Evolutionary conservation across 129 eudicot genomes (phyloP).

Genomic region (Saposhnikovia divaricata): DNA sequence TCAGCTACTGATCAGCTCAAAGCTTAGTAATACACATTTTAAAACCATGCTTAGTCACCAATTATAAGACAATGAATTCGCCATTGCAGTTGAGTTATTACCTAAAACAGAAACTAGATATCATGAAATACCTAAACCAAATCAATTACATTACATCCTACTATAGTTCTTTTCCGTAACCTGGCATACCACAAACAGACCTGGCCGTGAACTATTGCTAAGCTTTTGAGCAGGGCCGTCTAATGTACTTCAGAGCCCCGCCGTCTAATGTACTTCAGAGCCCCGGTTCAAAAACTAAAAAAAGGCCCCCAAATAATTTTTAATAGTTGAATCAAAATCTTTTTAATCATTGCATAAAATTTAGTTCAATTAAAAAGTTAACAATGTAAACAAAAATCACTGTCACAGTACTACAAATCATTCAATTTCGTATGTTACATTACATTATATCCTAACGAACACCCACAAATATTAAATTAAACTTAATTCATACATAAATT

Average conservation of each 20-base stretch:
- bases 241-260: no score
- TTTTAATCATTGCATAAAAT: no score
- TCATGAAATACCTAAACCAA: not conserved
- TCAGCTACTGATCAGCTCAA: not conserved
- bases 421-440: no score
- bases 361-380: no score
- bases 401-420: no score
- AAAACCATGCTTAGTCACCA: not conserved
- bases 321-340: no score
- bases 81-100: not conserved
- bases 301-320: no score
- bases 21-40: not conserved
- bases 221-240: no score
- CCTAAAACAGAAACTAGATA: not conserved
- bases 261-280: no score
- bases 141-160: not conserved
- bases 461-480: not conserved
- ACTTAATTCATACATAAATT: not conserved
- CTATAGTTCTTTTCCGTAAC: not conserved
- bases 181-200: not conserved
- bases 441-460: not conserved
- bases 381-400: no score
- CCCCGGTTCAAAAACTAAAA: no score
- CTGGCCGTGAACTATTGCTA: not conserved
- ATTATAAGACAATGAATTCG: not conserved